Evolutionary conservation across 345 rosid genomes (phyloP), one percentile per base, ranked within the genome.

Genomic region (Sonneratia alba): DNA sequence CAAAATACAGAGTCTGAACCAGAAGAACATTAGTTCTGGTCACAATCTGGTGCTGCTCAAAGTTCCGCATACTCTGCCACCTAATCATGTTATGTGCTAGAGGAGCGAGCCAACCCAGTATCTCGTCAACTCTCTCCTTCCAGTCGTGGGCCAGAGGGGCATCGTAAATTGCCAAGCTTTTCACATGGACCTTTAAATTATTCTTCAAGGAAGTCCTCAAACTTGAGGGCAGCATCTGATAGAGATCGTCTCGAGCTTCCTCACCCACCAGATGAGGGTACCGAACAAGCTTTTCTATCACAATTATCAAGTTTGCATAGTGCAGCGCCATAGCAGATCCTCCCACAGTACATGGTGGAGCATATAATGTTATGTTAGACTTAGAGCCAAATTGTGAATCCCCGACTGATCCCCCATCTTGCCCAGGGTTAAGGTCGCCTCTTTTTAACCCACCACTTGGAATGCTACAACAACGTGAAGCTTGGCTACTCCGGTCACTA

Each of bases 71-170:
- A 13, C 97, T 89, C 72, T 95, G 99, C 99, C 97, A 91, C 49
- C 93, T 71, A 74, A 95, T 87, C 96, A 85, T 91, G 83, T 91
- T 95, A 78, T 91, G 99, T 2, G 99, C 99, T 42, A 95, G 80
- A 0, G 97, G 99, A 6, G 92, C 91, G 68, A 95, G 93, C 99
- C 99, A 95, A 42, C 79, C 76, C 1, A 95, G 84, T 71, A 87
- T 90, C 67, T 85, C 78, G 12, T 90, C 91, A 22, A 95, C 82
- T 12, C 86, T 87, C 63, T 91, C 97, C 80, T 87, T 95, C 99
- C 99, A 95, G 71, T 90, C 93, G 7, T 91, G 97, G 67, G 97
- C 99, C 22, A 95, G 84, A 1, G 95, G 92, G 72, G 99, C 97
- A 72, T 95, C 99, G 67, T 88, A 91, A 72, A 91, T 95, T 0